Base-by-base conservation (phyloP, 352 stramenopile species). In the Phytophthora pinifolia region DNA sequence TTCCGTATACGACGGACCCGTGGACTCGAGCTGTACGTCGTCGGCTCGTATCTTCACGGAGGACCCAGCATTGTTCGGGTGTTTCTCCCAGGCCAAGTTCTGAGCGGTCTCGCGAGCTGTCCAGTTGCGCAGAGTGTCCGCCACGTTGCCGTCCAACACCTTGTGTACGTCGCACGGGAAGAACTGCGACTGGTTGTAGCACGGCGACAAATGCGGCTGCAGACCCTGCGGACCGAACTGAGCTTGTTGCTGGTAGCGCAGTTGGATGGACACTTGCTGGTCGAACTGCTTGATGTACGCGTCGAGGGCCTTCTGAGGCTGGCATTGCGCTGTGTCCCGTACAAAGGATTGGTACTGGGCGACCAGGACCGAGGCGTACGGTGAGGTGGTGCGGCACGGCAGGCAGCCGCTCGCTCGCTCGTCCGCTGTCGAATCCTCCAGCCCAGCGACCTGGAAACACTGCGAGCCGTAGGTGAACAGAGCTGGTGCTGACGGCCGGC, bases 211-310 rank as follows among this genome's bases (percentile, higher is more conserved):
- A 52, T 93, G 83, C 35, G 81, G 76, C 32, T 93, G 80, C 8
- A 90, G 59, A 0, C 83, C 83, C 33, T 88, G 79, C 0, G 71
- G 65, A 1, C 75, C 77, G 18, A 78, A 74, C 14, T 65, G 66
- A 4, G 79, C 74, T 46, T 83, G 67, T 56, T 93, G 80, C 59
- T 93, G 80, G 43, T 86, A 90, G 58, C 82, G 79, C 25, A 91
- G 54, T 54, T 88, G 79, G 51, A 90, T 84, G 10, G 80, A 74
- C 39, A 90, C 79, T 65, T 91, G 79, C 39, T 91, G 80, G 57
- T 91, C 80, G 50, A 93, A 90, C 15, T 72, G 65, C 52, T 91
- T 93, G 54, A 93, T 72, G 54, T 91, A 93, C 33, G 77, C 77
- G 36, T 93, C 80, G 13, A 93, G 49, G 27, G 84, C 77, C 45